phyloP scores from a whole-genome alignment of 352 stramenopile species.

The Globisporangium nodosum region DNA sequence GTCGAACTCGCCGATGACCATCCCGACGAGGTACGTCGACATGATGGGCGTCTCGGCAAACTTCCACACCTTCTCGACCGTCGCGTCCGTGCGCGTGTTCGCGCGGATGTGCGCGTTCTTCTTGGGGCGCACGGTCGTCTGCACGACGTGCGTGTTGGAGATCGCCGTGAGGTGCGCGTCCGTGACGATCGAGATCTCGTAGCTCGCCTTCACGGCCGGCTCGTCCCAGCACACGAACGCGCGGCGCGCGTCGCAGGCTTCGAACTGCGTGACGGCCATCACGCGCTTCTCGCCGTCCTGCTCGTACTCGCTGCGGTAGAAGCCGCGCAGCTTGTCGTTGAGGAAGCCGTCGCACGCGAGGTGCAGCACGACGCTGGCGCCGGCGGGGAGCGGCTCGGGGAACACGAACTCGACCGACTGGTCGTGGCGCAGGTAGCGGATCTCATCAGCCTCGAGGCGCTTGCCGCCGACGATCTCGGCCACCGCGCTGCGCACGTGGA shows the following conservation, averaged over 20 bases:
- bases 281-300: constrained; percentile 88
- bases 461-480: constrained; percentile 32
- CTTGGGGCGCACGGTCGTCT: constrained; percentile 55
- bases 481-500: constrained; percentile 76
- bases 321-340: constrained; percentile 94
- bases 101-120: constrained; percentile 53
- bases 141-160: constrained; percentile 95
- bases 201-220: constrained; percentile 94
- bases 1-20: constrained; percentile 96
- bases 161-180: constrained; percentile 89
- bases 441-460: constrained; percentile 39
- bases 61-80: constrained; percentile 65
- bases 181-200: constrained; percentile 91
- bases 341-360: constrained; percentile 65
- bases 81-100: constrained; percentile 31
- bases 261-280: constrained; percentile 89
- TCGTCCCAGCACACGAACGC: constrained; percentile 99
- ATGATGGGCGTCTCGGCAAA: constrained; percentile 95
- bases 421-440: constrained; percentile 47
- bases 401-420: constrained; percentile 56
- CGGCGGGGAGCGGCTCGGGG: constrained; percentile 31
- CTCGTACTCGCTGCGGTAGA: constrained; percentile 94
- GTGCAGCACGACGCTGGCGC: constrained; percentile 23
- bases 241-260: constrained; percentile 83
- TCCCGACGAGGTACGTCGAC: constrained; percentile 97